Evolutionary conservation across 1,139 yeast genomes (phyloP).

Genomic region (Torulaspora globosa): DNA sequence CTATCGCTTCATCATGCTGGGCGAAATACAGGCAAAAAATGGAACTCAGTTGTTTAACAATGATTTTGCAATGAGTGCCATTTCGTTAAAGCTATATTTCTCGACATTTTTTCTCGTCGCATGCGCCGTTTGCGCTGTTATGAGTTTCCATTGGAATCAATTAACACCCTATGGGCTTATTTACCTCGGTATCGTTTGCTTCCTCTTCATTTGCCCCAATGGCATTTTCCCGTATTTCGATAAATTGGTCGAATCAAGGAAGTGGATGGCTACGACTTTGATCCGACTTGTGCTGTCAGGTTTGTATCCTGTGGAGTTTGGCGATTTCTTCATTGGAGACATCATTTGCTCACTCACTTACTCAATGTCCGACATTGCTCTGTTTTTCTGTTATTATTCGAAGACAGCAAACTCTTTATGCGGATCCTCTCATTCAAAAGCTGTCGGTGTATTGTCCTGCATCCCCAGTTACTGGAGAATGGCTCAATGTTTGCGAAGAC

Average conservation of each 20-base stretch:
- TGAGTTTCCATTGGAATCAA: conserved; percentile 67
- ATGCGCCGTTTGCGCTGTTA: conserved; percentile 63
- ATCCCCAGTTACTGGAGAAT: conserved; percentile 90
- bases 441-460: conserved; percentile 78
- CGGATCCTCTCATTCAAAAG: conserved; percentile 71
- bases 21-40: conserved; percentile 69
- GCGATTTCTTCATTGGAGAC: conserved; percentile 92
- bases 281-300: conserved; percentile 79
- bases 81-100: conserved; percentile 43
- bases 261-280: conserved; percentile 69
- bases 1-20: conserved; percentile 75
- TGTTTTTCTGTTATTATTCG: conserved; percentile 79
- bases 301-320: conserved; percentile 86
- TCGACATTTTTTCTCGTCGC: conserved; percentile 58
- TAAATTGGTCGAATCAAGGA: conserved; percentile 35
- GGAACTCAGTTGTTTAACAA: conserved; percentile 41
- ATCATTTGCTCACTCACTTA: conserved; percentile 83
- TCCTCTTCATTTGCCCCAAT: conserved; percentile 57
- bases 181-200: conserved; percentile 45
- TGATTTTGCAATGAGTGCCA: conserved; percentile 37
- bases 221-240: conserved; percentile 34
- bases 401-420: conserved; percentile 47
- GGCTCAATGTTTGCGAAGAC: conserved; percentile 87
- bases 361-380: conserved; percentile 77
- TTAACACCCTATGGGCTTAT: conserved; percentile 81